phyloP scores from a whole-genome alignment of 2,329 filamentous ascomycete species.

The Aspergillus ochraceus region DNA sequence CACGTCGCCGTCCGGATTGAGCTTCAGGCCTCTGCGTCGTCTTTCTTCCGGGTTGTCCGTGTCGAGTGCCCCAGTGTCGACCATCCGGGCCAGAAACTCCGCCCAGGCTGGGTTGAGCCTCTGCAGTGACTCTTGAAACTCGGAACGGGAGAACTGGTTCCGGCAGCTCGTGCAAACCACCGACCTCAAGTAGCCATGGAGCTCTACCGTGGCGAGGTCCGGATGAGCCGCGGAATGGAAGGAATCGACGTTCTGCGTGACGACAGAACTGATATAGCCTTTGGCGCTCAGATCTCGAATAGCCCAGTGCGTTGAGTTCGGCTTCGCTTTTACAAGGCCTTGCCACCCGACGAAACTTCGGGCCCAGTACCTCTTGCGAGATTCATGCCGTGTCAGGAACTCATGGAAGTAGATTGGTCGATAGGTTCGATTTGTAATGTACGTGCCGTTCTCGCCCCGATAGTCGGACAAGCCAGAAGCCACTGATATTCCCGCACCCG shows the following conservation, averaged over 20 bases:
- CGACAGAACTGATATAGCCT: conserved; percentile 71
- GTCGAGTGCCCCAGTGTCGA: conserved; percentile 72
- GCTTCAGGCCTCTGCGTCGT: conserved; percentile 67
- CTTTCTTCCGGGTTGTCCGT: conserved; percentile 74
- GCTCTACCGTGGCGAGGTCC: conserved; percentile 70
- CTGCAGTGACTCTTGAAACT: conserved; percentile 75
- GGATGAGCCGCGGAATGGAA: conserved; percentile 83
- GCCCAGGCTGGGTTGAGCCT: conserved; percentile 85
- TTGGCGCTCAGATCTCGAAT: conserved; percentile 69
- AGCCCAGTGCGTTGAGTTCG: conserved; percentile 78
- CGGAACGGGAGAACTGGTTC: conserved; percentile 66
- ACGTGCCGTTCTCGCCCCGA: conserved; percentile 83
- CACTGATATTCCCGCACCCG: conserved; percentile 90
- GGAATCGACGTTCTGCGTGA: conserved; percentile 97
- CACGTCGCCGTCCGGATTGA: conserved; percentile 93
- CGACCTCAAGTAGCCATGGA: conserved; percentile 86
- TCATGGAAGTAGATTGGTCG: conserved; percentile 92
- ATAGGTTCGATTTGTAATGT: conserved; percentile 86
- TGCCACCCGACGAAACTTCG: conserved; percentile 92
- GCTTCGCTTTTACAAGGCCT: conserved; percentile 71
- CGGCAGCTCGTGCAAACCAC: conserved; percentile 79
- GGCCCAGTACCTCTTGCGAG: conserved; percentile 92
- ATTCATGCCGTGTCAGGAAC: conserved; percentile 77
- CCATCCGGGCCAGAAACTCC: conserved; percentile 68
- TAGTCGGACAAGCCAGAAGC: conserved; percentile 93